phyloP scores from a whole-genome alignment of 305 asterid genomes.

The Fraxinus xanthoxyloides region DNA sequence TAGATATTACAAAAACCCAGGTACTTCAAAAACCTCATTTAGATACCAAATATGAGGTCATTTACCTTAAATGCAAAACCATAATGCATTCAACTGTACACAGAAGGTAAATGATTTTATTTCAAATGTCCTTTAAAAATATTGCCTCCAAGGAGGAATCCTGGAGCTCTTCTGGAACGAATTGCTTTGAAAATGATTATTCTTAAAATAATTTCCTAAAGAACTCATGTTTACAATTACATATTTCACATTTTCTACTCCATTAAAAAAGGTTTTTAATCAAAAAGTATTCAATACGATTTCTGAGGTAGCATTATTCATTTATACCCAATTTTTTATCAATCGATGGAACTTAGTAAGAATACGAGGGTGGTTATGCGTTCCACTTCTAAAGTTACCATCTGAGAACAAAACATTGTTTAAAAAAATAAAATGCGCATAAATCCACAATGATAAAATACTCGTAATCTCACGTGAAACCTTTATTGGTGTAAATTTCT shows the following conservation, averaged over 20 bases:
- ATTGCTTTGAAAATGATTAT: not conserved
- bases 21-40: not conserved
- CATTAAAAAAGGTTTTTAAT: not conserved
- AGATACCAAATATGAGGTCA: not conserved
- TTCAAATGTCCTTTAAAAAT: not conserved
- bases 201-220: not conserved
- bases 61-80: not conserved
- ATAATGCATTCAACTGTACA: not conserved
- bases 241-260: not conserved
- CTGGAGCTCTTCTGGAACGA: not conserved
- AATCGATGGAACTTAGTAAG: not conserved
- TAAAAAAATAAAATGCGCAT: not conserved
- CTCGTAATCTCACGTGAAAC: not conserved
- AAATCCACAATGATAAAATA: not conserved
- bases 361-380: not conserved
- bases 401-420: not conserved
- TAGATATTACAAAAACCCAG: not conserved
- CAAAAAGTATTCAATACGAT: not conserved
- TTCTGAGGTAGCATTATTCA: not conserved
- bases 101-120: not conserved
- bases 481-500: not conserved
- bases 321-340: not conserved
- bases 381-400: not conserved
- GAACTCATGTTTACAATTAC: not conserved
- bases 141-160: not conserved